These are phyloP conservation scores for Xylaria polymorpha DNA, from an alignment of 2,329 filamentous ascomycete genomes.

Conservation along the genomic window DNA sequence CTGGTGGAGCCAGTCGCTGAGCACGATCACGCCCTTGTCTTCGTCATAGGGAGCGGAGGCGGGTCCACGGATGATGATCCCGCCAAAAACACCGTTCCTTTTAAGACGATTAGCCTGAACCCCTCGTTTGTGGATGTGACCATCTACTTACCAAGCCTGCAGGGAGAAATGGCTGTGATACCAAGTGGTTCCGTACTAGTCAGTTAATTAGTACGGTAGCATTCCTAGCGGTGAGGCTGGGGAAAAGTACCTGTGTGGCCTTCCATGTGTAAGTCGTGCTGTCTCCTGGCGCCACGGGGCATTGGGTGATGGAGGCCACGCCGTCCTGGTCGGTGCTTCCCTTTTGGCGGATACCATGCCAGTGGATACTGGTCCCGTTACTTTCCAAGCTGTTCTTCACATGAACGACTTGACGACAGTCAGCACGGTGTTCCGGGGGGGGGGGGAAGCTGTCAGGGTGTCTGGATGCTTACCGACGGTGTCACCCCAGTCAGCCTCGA, in stretches of 20 bases:
- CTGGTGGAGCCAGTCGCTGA: constrained; percentile 69
- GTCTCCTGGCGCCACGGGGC: constrained; percentile 62
- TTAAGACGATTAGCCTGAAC: constrained; percentile 23
- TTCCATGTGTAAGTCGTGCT: constrained; percentile 67
- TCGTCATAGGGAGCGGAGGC: constrained; percentile 68
- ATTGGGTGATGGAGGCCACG: constrained; percentile 61
- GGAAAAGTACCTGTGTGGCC: constrained; percentile 54
- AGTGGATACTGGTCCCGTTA: constrained; percentile 72
- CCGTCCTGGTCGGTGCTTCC: constrained; percentile 67
- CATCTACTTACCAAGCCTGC: constrained; percentile 47
- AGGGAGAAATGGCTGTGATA: constrained; percentile 70
- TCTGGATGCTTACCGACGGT: constrained; percentile 34
- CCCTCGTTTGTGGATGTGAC: neutral
- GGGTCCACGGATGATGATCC: constrained; percentile 70
- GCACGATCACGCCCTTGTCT: constrained; percentile 68
- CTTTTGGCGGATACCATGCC: constrained; percentile 70
- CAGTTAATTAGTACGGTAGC: constrained; percentile 25
- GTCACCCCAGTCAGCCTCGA: constrained; percentile 62
- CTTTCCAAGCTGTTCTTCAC: constrained; percentile 63
- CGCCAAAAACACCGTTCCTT: constrained; percentile 56
- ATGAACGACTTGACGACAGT: constrained; percentile 57
- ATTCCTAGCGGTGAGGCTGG: neutral
- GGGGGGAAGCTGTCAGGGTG: neutral
- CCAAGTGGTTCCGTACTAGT: constrained; percentile 65
- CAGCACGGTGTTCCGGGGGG: constrained; percentile 26